Base-by-base conservation (phyloP, 2,329 filamentous ascomycete genomes). In the Xylaria sp. region DNA sequence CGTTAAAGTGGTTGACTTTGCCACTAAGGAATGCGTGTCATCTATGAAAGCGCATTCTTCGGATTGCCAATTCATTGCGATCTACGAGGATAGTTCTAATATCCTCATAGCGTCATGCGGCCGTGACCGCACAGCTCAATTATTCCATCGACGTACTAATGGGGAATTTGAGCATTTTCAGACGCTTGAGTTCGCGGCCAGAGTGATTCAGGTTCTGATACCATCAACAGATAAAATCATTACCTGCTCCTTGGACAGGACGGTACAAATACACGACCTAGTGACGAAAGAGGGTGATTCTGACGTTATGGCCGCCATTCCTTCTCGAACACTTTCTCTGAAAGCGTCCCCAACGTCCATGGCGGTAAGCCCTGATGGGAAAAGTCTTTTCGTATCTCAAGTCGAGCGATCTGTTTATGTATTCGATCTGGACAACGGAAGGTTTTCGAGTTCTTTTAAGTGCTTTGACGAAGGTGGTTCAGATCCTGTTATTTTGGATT, bases 291-390 rank as follows among this genome's bases (percentile, higher is more conserved):
- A 92, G 33, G 81, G 81, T 29, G 85, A 88, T 8, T 78, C 82
- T 0, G 85, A 87, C 35, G 83, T 85, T 3, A 80, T 92, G 68
- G 93, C 92, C 4, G 97, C 93, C 68, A 81, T 96, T 47, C 88
- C 92, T 54, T 82, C 87, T 10, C 88, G 87, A 62, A 88, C 92
- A 4, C 89, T 98, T 59, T 90, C 91, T 1, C 79, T 98, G 54
- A 96, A 96, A 74, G 87, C 92, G 6, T 92, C 93, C 0, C 95
- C 95, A 0, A 85, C 92, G 1, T 96, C 93, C 0, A 93, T 98
- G 86, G 82, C 87, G 3, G 81, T 92, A 63, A 85, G 87, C 17
- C 81, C 85, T 3, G 87, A 91, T 48, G 85, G 80, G 41, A 82
- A 81, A 58, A 82, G 79, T 2, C 75, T 87, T 13, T 86, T 85